Conservation (phyloP, 352 stramenopile genomes). For the Pythium sukuiense region DNA sequence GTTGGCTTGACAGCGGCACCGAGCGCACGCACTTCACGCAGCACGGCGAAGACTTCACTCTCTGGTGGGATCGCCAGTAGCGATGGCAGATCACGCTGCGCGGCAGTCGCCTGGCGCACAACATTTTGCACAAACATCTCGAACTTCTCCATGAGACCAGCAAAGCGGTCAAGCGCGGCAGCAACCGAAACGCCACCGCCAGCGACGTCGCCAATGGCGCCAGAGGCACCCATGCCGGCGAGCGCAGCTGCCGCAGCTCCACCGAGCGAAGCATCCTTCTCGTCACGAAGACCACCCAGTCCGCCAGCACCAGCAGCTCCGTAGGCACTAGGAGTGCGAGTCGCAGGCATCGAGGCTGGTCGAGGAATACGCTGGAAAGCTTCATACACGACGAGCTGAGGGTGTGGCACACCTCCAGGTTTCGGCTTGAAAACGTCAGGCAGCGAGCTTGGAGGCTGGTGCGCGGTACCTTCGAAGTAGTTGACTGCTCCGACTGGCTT, state of each 20-base stretch:
- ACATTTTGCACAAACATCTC: conserved; percentile 89
- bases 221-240: conserved; percentile 12
- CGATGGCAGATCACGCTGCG: conserved; percentile 77
- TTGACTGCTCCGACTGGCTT: conserved; percentile 71
- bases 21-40: conserved; percentile 77
- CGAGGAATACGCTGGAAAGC: conserved; percentile 96
- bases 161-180: conserved; percentile 79
- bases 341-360: conserved; percentile 87
- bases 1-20: conserved; percentile 72
- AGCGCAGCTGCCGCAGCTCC: conserved; percentile 24
- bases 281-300: conserved; percentile 23
- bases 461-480: conserved; percentile 73
- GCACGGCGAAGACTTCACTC: conserved; percentile 82
- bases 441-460: conserved; percentile 76
- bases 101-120: conserved; percentile 64
- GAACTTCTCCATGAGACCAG: conserved; percentile 83
- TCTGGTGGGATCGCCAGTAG: conserved; percentile 67
- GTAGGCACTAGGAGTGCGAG: conserved; percentile 42
- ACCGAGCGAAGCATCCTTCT: conserved; percentile 38
- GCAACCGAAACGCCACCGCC: conserved; percentile 61
- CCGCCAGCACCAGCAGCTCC: conserved; percentile 23
- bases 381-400: conserved; percentile 98
- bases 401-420: conserved; percentile 86
- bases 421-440: conserved; percentile 95
- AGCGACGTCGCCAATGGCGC: conserved; percentile 11